phyloP scores from a whole-genome alignment of 1,139 yeast genomes.

The Pichia sp. region DNA sequence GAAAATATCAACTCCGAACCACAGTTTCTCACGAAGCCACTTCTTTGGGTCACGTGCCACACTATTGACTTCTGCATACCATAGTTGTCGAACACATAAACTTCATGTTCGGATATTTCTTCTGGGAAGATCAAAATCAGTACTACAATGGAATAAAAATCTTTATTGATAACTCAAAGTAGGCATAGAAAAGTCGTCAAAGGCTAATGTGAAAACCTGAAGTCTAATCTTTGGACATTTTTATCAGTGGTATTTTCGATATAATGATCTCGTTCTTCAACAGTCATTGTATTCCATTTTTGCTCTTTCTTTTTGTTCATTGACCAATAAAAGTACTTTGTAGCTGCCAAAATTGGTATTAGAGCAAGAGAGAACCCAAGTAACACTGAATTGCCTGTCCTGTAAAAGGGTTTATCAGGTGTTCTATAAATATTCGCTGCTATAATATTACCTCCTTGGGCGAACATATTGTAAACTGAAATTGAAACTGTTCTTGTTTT shows the following conservation, averaged over 20 bases:
- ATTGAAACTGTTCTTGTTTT: constrained; percentile 53
- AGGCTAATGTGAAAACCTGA: constrained; percentile 27
- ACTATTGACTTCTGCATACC: no score
- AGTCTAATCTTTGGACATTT: constrained; percentile 54
- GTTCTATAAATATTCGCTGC: constrained; percentile 48
- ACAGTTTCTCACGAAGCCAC: no score
- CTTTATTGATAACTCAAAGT: no score
- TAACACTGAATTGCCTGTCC: constrained; percentile 43
- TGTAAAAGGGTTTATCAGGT: constrained; percentile 52
- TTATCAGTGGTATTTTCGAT: constrained; percentile 36
- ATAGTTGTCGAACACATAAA: no score
- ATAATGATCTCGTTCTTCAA: constrained; percentile 42
- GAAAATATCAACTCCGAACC: no score
- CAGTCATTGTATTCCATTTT: constrained; percentile 42
- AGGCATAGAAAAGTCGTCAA: no score
- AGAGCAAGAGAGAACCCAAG: constrained; percentile 32
- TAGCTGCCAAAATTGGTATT: constrained; percentile 21
- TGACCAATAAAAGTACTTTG: constrained; percentile 37
- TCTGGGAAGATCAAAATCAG: no score
- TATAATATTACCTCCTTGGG: constrained; percentile 48
- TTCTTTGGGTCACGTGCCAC: no score
- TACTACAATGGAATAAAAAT: no score
- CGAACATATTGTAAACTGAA: constrained; percentile 55
- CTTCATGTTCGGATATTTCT: no score
- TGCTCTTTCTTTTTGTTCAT: constrained; percentile 39